These are phyloP conservation scores for Kwoniella sp. DNA, from an alignment of 768 basidiomycete species.

Conservation along the genomic window DNA sequence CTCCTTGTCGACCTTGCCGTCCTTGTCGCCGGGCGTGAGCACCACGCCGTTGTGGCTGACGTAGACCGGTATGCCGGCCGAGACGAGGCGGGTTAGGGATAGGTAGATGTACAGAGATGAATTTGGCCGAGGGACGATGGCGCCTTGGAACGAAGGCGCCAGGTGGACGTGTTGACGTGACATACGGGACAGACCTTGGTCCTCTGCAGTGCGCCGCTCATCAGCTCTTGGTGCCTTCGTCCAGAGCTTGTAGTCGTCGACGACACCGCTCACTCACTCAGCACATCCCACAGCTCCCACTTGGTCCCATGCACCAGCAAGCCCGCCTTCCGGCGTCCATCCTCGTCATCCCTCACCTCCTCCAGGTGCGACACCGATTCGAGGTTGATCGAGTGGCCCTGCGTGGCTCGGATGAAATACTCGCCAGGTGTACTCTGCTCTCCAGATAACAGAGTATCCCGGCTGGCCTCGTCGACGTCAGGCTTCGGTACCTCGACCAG, in stretches of 20 bases:
- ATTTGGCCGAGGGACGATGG: constrained; percentile 66
- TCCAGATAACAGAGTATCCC: neutral
- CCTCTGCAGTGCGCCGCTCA: no score
- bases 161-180: constrained; percentile 86
- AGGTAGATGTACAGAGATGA: constrained; percentile 79
- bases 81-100: constrained; percentile 58
- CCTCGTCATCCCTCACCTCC: constrained; percentile 33
- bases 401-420: constrained; percentile 48
- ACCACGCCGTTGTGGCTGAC: constrained; percentile 84
- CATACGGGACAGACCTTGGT: constrained; percentile 72
- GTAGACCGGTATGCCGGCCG: constrained; percentile 56
- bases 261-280: constrained; percentile 28
- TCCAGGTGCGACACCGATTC: constrained; percentile 40
- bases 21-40: constrained; percentile 69
- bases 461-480: neutral
- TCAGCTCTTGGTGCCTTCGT: neutral
- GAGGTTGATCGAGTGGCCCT: constrained; percentile 46
- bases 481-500: constrained; percentile 20
- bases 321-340: constrained; percentile 64
- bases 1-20: constrained; percentile 60
- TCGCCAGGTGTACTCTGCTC: no score
- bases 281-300: constrained; percentile 40
- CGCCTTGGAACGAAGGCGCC: constrained; percentile 64
- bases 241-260: no score
- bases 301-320: constrained; percentile 47